Evolutionary conservation across 768 basidiomycete genomes (phyloP).

Genomic region (Serendipita sp.): DNA sequence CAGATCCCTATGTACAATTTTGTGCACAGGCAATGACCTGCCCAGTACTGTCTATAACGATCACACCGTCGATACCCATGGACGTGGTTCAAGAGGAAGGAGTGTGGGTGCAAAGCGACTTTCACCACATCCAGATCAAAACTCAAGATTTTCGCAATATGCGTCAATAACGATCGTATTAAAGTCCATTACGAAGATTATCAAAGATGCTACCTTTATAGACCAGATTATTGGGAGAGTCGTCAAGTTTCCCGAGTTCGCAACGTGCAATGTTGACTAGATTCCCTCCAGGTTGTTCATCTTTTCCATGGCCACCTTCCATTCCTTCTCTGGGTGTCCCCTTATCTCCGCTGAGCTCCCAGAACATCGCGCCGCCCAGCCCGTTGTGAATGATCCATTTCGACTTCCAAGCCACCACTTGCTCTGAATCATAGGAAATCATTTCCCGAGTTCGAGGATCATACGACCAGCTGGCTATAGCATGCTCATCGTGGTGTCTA

Average conservation of each 20-base stretch:
- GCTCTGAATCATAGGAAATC: conserved; percentile 66
- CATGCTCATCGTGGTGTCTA: conserved; percentile 39
- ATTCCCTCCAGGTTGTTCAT: conserved; percentile 50
- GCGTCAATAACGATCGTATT: not conserved
- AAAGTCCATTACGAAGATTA: conserved; percentile 48
- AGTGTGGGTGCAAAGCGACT: too few relatives aligned
- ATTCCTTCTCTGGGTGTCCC: conserved; percentile 48
- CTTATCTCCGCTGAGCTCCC: conserved; percentile 87
- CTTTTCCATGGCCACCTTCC: conserved; percentile 63
- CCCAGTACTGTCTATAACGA: conserved; percentile 63
- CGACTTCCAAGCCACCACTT: conserved; percentile 57
- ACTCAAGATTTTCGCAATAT: too few relatives aligned
- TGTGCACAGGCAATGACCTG: too few relatives aligned
- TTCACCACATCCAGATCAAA: too few relatives aligned
- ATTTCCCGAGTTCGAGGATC: conserved; percentile 60
- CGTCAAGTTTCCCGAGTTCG: conserved; percentile 57
- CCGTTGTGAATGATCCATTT: conserved; percentile 61
- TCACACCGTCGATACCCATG: conserved; percentile 72
- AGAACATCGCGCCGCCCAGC: conserved; percentile 87
- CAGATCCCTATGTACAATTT: too few relatives aligned
- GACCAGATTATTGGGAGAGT: conserved; percentile 60
- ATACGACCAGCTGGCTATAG: conserved; percentile 72
- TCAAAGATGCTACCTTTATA: conserved; percentile 68
- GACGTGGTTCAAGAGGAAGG: not conserved
- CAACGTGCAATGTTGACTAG: conserved; percentile 30